Conservation (phyloP, 2,329 filamentous ascomycete species). For the Sphaerulina musiva region DNA sequence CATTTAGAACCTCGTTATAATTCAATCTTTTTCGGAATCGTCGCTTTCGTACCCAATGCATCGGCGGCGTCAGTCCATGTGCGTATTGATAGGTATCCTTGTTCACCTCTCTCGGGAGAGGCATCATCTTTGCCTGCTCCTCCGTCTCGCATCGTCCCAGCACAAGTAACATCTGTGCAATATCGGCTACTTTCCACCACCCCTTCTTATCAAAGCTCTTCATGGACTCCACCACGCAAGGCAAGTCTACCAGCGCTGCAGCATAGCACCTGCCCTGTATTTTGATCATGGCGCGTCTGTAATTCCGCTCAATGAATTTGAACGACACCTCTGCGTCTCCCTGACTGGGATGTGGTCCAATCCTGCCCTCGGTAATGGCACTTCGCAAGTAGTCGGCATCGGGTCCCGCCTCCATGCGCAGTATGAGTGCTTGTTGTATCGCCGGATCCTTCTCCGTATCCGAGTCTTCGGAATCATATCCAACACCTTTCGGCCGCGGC, state of each 20-base stretch:
- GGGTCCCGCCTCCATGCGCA: conserved; percentile 80
- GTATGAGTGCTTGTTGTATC: conserved; percentile 80
- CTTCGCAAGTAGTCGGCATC: conserved; percentile 77
- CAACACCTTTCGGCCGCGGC: conserved; percentile 62
- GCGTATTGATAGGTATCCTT: conserved; percentile 64
- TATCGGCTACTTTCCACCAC: conserved; percentile 82
- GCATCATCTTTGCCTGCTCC: conserved; percentile 43
- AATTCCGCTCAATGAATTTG: conserved; percentile 69
- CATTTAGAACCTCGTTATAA: conserved; percentile 76
- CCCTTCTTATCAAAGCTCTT: conserved; percentile 87
- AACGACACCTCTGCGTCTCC: conserved; percentile 76
- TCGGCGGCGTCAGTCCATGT: conserved; percentile 79
- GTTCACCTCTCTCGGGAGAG: conserved; percentile 68
- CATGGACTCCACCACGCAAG: conserved; percentile 82
- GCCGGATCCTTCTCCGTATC: conserved; percentile 81
- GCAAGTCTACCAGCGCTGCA: conserved; percentile 72
- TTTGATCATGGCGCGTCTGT: conserved; percentile 64
- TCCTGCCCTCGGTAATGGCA: conserved; percentile 61
- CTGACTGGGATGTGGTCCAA: conserved; percentile 58
- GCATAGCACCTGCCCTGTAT: conserved; percentile 67
- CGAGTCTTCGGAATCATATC: conserved; percentile 93
- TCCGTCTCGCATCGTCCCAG: conserved; percentile 59
- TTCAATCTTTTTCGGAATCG: conserved; percentile 78
- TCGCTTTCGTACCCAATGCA: conserved; percentile 76
- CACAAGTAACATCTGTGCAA: conserved; percentile 83